Evolutionary conservation across 1,139 yeast genomes (phyloP).

Genomic region (Oligophagozyma castellii): DNA sequence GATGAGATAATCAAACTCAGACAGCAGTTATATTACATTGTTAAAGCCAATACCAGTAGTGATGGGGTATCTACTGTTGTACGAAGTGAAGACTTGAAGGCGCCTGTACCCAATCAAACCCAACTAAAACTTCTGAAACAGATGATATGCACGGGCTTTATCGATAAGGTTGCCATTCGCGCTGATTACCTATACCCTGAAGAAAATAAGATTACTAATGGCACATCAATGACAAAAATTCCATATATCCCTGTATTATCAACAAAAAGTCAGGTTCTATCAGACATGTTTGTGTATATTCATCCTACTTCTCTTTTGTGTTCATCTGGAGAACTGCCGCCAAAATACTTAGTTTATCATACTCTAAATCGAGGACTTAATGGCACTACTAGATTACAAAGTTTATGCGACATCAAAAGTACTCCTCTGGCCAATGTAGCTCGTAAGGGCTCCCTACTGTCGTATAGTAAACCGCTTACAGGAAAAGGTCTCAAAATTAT

Average conservation of each 20-base stretch:
- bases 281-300: constrained; percentile 49
- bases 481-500: constrained; percentile 86
- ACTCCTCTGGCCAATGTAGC: constrained; percentile 69
- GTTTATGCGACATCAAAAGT: constrained; percentile 64
- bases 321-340: constrained; percentile 42
- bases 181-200: constrained; percentile 55
- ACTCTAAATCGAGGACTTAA: constrained; percentile 36
- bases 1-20: constrained; percentile 75
- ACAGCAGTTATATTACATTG: constrained; percentile 63
- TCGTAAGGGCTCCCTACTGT: constrained; percentile 53
- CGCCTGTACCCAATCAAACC: constrained; percentile 51
- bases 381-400: constrained; percentile 51
- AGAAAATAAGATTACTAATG: constrained; percentile 46
- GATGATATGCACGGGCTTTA: constrained; percentile 83
- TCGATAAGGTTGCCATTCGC: constrained; percentile 81
- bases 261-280: constrained; percentile 27
- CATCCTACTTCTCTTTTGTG: constrained; percentile 64
- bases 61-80: constrained; percentile 43
- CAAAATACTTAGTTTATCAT: constrained; percentile 61
- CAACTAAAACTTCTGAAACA: constrained; percentile 79
- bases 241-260: constrained; percentile 70
- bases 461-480: constrained; percentile 72
- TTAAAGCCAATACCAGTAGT: constrained; percentile 45
- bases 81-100: constrained; percentile 37
- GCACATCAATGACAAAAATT: constrained; percentile 43